Conservation (phyloP, 1,284 basidiomycete genomes). For the Rhodofomes roseus region DNA sequence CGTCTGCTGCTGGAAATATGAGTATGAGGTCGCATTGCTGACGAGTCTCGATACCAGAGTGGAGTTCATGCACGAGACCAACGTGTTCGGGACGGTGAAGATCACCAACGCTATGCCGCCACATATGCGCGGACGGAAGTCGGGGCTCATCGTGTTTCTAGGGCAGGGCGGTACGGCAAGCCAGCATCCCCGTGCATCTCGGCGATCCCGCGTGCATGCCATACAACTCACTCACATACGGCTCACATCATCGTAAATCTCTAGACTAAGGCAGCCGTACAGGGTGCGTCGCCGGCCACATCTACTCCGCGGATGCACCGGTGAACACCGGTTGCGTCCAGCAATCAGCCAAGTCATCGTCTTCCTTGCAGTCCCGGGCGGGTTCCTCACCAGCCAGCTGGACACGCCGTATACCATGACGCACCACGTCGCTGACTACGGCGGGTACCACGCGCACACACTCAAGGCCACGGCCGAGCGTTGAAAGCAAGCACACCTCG, state of each 20-base stretch:
- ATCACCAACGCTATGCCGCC: slow-evolving; percentile 33
- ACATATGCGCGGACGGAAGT: slow-evolving; percentile 30
- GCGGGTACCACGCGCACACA: slow-evolving; percentile 21
- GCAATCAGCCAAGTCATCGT: slow-evolving; percentile 20
- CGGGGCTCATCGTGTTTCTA: slow-evolving; percentile 32
- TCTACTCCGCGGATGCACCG: slow-evolving; percentile 18
- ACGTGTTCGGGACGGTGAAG: slow-evolving; percentile 34
- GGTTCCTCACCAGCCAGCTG: slow-evolving; percentile 31
- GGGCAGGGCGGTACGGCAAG: slow-evolving; percentile 43
- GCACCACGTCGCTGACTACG: slow-evolving; percentile 29
- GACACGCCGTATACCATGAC: slow-evolving; percentile 22
- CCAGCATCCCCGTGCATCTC: slow-evolving; percentile 42
- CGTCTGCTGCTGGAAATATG: too few species aligned
- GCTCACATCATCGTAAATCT: slow-evolving; percentile 42
- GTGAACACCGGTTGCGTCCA: too few species aligned
- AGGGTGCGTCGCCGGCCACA: slow-evolving; percentile 33
- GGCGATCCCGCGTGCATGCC: neutral
- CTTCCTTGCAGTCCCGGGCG: slow-evolving; percentile 30
- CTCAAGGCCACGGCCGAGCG: too few species aligned
- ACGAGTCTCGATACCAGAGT: slow-evolving; percentile 20
- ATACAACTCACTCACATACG: neutral
- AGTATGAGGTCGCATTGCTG: too few species aligned
- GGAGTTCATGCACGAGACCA: slow-evolving; percentile 32
- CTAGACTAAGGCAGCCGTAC: slow-evolving; percentile 53
- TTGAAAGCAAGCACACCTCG: slow-evolving; percentile 28